Evolutionary conservation across 2,329 filamentous ascomycete species (phyloP), one percentile per base, ranked within the genome.

Genomic region (Penicillium sp.): DNA sequence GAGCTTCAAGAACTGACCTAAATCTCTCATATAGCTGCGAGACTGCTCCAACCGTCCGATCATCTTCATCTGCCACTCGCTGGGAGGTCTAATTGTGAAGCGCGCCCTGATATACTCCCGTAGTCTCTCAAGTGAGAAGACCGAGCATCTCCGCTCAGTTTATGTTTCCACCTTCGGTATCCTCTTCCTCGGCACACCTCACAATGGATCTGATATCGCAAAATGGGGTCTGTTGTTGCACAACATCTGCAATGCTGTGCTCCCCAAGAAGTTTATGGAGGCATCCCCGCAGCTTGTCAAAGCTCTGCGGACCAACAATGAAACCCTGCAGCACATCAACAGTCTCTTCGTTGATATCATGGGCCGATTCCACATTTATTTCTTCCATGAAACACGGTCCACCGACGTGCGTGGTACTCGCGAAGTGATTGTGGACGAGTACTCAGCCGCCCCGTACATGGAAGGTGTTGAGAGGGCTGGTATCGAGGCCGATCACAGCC

Each of bases 181-280:
- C 56, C 79, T 92, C 34, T 92, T 92, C 70, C 79, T 92, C 29
- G 89, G 89, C 15, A 92, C 89, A 15, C 89, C 89, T 7, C 89
- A 92, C 70, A 84, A 81, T 19, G 89, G 88, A 9, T 85, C 87
- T 2, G 86, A 87, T 60, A 75, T 87, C 2, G 88, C 88, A 1
- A 81, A 83, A 65, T 90, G 87, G 87, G 88, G 84, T 0, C 75
- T 82, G 11, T 76, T 88, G 53, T 75, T 91, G 34, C 87, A 91
- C 72, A 82, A 81, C 61, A 88, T 91, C 78, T 84, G 85, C 50
- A 81, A 83, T 52, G 82, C 83, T 0, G 79, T 90, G 16, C 70
- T 90, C 11, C 87, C 88, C 0, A 86, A 81, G 69, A 85, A 82
- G 62, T 75, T 90, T 50, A 81, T 91, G 63, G 85, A 90, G 53